A percentile compares a stretch with the other conserved stretches of the same genome.
phyloP scores from a whole-genome alignment of 495 filamentous ascomycete genomes.

The Penicillium robsamsonii region DNA sequence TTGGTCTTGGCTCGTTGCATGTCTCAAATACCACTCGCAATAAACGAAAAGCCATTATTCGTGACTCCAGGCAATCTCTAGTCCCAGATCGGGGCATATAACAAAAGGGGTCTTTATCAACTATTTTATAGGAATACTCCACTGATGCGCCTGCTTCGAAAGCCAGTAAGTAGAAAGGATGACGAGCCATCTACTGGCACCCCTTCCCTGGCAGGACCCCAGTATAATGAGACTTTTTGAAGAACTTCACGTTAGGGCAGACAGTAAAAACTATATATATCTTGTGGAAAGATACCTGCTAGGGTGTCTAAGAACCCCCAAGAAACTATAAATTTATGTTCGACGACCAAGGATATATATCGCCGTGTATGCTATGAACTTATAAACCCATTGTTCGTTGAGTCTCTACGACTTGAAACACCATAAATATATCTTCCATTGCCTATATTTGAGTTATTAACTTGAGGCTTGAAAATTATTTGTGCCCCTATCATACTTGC shows the following conservation, averaged over 20 bases:
- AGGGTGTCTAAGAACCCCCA: too few species aligned
- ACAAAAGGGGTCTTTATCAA: background rate
- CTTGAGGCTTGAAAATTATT: background rate
- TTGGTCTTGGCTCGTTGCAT: background rate
- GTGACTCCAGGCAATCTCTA: background rate
- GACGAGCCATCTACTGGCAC: background rate
- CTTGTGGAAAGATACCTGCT: too few species aligned
- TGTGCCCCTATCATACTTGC: background rate
- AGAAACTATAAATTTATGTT: too few species aligned
- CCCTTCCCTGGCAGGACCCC: background rate
- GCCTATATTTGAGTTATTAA: background rate
- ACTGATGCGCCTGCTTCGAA: background rate
- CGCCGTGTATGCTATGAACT: background rate
- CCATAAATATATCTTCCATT: background rate
- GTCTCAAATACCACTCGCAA: background rate
- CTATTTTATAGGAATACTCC: background rate
- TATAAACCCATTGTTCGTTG: background rate
- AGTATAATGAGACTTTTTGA: background rate
- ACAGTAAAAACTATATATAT: too few species aligned
- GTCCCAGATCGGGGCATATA: background rate
- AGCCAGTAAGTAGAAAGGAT: background rate
- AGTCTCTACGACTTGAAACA: background rate
- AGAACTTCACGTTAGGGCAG: too few species aligned
- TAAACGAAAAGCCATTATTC: background rate
- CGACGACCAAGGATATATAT: background rate